phyloP scores from a whole-genome alignment of 2,329 filamentous ascomycete genomes.

The Alternaria conjuncta region DNA sequence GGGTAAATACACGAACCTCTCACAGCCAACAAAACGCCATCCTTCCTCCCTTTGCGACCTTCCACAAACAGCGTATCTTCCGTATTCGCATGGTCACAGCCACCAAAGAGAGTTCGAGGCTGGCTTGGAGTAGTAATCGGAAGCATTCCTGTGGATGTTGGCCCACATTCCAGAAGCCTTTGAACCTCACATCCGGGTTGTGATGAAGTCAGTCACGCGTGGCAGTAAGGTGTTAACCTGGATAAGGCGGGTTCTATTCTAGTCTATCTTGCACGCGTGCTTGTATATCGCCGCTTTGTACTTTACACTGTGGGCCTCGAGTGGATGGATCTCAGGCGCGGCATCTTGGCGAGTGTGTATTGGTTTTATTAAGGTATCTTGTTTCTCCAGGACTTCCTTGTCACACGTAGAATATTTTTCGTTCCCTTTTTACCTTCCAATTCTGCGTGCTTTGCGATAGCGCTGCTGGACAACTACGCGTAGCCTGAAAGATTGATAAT shows the following conservation, averaged over 20 bases:
- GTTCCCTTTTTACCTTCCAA: too few relatives aligned
- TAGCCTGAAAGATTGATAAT: neutral
- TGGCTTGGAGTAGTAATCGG: slow-evolving; percentile 30
- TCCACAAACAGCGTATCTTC: slow-evolving; percentile 27
- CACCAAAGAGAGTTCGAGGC: slow-evolving; percentile 6
- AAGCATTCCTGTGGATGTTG: slow-evolving; percentile 12
- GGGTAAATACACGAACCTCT: slow-evolving; percentile 39
- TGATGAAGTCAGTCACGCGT: slow-evolving; percentile 38
- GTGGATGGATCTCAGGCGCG: slow-evolving; percentile 23
- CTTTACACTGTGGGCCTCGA: slow-evolving; percentile 28
- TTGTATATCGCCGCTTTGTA: slow-evolving; percentile 32
- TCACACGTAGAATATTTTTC: slow-evolving; percentile 8
- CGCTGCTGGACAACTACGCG: neutral
- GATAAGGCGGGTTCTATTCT: slow-evolving; percentile 26
- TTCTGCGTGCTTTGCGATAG: neutral
- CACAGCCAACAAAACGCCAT: slow-evolving; percentile 20
- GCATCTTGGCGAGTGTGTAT: slow-evolving; percentile 32
- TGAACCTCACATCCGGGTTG: slow-evolving; percentile 26
- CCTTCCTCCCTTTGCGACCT: slow-evolving; percentile 16
- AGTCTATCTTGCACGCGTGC: slow-evolving; percentile 32
- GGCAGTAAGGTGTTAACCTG: slow-evolving; percentile 8
- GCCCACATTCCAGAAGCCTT: slow-evolving; percentile 6
- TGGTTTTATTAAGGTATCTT: slow-evolving; percentile 31
- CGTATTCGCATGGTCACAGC: slow-evolving; percentile 20
- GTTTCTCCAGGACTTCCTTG: slow-evolving; percentile 19